Percentiles rank a stretch among this genome's conserved stretches.
These are phyloP conservation scores for Mycena vulgaris DNA, from an alignment of 768 basidiomycete species.

Conservation along the genomic window DNA sequence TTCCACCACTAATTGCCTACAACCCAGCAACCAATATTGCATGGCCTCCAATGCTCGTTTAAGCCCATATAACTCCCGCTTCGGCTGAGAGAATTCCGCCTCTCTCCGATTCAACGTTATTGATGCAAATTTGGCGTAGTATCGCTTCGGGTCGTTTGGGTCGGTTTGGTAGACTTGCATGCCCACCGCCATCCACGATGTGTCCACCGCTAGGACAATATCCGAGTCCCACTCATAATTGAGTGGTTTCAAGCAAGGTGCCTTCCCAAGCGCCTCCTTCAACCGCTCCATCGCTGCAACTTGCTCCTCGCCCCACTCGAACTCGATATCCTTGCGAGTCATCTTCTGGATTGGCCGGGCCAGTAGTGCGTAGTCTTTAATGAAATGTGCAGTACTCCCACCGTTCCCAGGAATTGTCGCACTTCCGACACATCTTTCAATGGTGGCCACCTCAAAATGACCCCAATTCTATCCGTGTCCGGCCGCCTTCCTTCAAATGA, in stretches of 20 bases:
- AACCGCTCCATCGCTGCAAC: too few species aligned
- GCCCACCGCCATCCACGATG: slow-evolving; percentile 24
- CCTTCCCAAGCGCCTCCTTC: too few species aligned
- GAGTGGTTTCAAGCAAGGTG: slow-evolving; percentile 28
- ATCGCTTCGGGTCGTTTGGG: slow-evolving; percentile 15
- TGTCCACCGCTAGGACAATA: slow-evolving; percentile 49
- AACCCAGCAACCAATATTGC: slow-evolving; percentile 37
- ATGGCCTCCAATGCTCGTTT: slow-evolving; percentile 27
- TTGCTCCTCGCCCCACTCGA: too few species aligned
- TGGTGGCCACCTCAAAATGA: slow-evolving; percentile 37
- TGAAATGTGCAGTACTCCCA: slow-evolving; percentile 36
- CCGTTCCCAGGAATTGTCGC: slow-evolving; percentile 29
- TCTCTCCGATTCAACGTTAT: slow-evolving; percentile 37
- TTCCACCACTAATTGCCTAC: slow-evolving; percentile 35
- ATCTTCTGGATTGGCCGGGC: neutral
- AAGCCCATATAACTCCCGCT: slow-evolving; percentile 47
- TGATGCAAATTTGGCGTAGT: slow-evolving; percentile 46
- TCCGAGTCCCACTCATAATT: slow-evolving; percentile 43
- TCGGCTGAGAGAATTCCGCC: slow-evolving; percentile 41
- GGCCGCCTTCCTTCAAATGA: slow-evolving; percentile 44
- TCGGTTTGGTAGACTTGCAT: slow-evolving; percentile 31
- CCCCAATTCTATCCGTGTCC: slow-evolving; percentile 40
- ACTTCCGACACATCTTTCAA: slow-evolving; percentile 25
- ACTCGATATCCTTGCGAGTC: too few species aligned
- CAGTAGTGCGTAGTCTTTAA: slow-evolving; percentile 35